Evolutionary conservation across 139 green algal species (phyloP).

Genomic region (Diplosphaera chodatii): DNA sequence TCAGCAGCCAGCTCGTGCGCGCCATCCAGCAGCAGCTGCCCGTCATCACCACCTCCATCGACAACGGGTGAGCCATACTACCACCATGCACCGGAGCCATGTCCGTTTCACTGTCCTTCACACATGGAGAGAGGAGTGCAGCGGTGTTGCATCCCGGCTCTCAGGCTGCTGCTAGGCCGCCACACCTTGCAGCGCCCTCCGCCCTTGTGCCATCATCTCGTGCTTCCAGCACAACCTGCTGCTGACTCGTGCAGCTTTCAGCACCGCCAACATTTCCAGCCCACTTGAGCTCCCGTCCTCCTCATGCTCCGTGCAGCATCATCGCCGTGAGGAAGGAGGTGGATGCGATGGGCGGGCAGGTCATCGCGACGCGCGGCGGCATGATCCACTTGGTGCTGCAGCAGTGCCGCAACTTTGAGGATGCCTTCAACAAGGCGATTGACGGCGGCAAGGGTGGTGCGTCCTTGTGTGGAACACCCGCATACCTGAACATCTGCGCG

Average conservation of each 20-base stretch:
- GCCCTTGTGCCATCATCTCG: no score
- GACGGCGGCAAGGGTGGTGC: slow-evolving; percentile 75
- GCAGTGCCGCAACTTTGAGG: slow-evolving; percentile 79
- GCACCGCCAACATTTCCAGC: no score
- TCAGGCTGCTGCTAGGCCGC: no score
- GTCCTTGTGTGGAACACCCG: background rate
- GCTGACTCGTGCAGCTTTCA: slow-evolving; percentile 1
- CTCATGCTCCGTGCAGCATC: slow-evolving; percentile 33
- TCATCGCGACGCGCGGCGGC: slow-evolving; percentile 48
- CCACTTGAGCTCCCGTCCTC: no score
- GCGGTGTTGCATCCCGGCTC: no score
- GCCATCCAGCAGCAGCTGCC: slow-evolving; percentile 81
- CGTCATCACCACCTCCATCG: slow-evolving; percentile 73
- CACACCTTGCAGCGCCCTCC: no score
- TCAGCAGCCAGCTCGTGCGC: slow-evolving; percentile 68
- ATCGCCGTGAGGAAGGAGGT: slow-evolving; percentile 66
- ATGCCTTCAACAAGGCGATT: slow-evolving; percentile 69
- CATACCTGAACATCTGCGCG: no score
- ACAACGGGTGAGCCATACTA: slow-evolving; percentile 24
- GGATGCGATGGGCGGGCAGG: slow-evolving; percentile 56
- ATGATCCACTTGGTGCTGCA: slow-evolving; percentile 88
- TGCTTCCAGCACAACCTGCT: no score
- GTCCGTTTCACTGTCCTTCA: no score
- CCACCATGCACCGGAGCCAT: no score
- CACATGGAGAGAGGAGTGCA: no score